phyloP scores from a whole-genome alignment of 2,329 filamentous ascomycete genomes.

The Dactylellina sp. region DNA sequence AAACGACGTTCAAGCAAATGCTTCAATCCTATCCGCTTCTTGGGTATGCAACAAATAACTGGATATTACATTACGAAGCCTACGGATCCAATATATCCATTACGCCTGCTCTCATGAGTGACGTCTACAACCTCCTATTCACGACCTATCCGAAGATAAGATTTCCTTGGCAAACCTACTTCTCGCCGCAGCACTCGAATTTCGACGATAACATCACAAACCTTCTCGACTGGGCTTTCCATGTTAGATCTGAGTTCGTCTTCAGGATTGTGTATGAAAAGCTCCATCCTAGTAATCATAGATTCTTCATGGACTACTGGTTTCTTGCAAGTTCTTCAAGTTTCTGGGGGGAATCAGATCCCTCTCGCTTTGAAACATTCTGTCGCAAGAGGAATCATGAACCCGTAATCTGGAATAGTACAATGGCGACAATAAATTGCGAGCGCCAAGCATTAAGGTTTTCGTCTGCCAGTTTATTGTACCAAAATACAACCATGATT shows the following conservation, averaged over 20 bases:
- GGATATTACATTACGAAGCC: constrained; percentile 19
- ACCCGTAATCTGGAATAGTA: not conserved
- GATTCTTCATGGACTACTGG: constrained; percentile 4
- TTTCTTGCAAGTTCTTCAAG: not conserved
- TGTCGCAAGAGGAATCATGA: not conserved
- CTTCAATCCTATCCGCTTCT: constrained; percentile 14
- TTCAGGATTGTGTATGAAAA: too few relatives aligned
- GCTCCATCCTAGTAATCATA: too few relatives aligned
- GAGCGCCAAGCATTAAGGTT: not conserved
- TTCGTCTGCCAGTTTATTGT: not conserved
- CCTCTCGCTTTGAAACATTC: constrained; percentile 1
- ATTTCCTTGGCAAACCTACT: constrained; percentile 40
- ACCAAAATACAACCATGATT: not conserved
- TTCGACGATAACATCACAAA: too few relatives aligned
- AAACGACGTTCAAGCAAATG: constrained; percentile 13
- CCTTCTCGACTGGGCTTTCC: too few relatives aligned
- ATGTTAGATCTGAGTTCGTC: too few relatives aligned
- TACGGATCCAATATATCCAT: too few relatives aligned
- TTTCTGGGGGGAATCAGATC: not conserved
- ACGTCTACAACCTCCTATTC: not conserved
- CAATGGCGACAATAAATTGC: not conserved
- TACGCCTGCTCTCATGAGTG: too few relatives aligned
- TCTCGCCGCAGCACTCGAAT: not conserved
- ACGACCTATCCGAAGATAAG: constrained; percentile 2
- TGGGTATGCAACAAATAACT: constrained; percentile 28